These are phyloP conservation scores for Fusarium proliferatum DNA, from an alignment of 2,329 filamentous ascomycete species.

Conservation along the genomic window DNA sequence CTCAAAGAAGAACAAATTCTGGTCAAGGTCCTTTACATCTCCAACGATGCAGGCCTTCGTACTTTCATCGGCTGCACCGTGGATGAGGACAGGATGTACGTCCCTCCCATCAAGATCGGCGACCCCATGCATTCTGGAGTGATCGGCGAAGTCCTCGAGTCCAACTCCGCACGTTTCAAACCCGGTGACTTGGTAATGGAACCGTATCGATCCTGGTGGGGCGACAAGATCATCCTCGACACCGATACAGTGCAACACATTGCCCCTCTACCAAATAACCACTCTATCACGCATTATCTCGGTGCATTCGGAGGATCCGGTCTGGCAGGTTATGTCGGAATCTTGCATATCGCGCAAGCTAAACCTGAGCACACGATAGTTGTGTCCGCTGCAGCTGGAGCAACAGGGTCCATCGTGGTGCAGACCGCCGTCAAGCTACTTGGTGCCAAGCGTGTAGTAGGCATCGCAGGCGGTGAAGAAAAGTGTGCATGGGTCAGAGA, in stretches of 20 bases:
- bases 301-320: slow-evolving; percentile 16
- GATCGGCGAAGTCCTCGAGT: slow-evolving; percentile 9
- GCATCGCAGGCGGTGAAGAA: slow-evolving; percentile 32
- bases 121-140: slow-evolving; percentile 1
- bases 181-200: slow-evolving; percentile 11
- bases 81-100: slow-evolving; percentile 10
- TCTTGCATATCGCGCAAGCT: background rate
- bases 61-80: background rate
- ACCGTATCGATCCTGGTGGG: slow-evolving; percentile 2
- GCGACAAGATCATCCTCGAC: slow-evolving; percentile 4
- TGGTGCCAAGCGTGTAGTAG: slow-evolving; percentile 30
- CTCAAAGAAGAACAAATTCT: slow-evolving; percentile 1
- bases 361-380: slow-evolving; percentile 5
- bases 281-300: slow-evolving; percentile 2
- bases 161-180: background rate
- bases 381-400: slow-evolving; percentile 8
- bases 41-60: slow-evolving; percentile 7
- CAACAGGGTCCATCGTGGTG: background rate
- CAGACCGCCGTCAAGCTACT: slow-evolving; percentile 32
- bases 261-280: background rate
- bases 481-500: slow-evolving; percentile 36
- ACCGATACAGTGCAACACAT: background rate
- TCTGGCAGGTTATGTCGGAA: background rate
- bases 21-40: slow-evolving; percentile 13
- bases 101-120: slow-evolving; percentile 2